phyloP scores from a whole-genome alignment of 83 land plant genomes.

The Thuja plicata region DNA sequence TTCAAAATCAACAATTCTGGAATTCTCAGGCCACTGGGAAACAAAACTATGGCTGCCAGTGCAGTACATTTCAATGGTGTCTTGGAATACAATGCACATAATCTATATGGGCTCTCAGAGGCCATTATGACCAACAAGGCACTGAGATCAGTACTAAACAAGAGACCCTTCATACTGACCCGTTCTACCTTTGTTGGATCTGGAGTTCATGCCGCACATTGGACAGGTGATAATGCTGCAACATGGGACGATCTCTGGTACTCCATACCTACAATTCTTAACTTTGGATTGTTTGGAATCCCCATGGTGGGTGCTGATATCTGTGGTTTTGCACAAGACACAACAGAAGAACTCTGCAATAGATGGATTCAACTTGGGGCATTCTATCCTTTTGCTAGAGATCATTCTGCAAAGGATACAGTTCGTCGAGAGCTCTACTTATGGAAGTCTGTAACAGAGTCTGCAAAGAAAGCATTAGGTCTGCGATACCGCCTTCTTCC shows the following conservation, averaged over 20 bases:
- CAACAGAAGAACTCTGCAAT: constrained; percentile 82
- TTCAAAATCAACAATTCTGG: constrained; percentile 63
- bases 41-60: constrained; percentile 60
- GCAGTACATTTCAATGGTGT: constrained; percentile 53
- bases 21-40: constrained; percentile 32
- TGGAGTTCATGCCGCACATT: constrained; percentile 79
- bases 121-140: constrained; percentile 67
- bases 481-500: constrained; percentile 84
- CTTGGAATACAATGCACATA: constrained; percentile 82
- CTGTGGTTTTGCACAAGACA: constrained; percentile 65
- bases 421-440: constrained; percentile 78
- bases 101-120: constrained; percentile 73
- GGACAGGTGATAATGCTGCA: constrained; percentile 91
- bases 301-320: constrained; percentile 80
- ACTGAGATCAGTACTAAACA: constrained; percentile 38
- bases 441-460: constrained; percentile 74
- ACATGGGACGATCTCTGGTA: constrained; percentile 73
- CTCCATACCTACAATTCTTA: constrained; percentile 62
- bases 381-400: constrained; percentile 88
- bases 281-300: constrained; percentile 74
- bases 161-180: constrained; percentile 76
- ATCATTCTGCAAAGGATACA: constrained; percentile 47
- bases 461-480: constrained; percentile 70
- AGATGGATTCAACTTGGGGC: constrained; percentile 95
- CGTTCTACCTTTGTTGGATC: constrained; percentile 87